A percentile compares a stretch with the other conserved stretches of the same genome.
These are phyloP conservation scores for Articulospora tetracladia DNA, from an alignment of 495 filamentous ascomycete species.

Conservation along the genomic window DNA sequence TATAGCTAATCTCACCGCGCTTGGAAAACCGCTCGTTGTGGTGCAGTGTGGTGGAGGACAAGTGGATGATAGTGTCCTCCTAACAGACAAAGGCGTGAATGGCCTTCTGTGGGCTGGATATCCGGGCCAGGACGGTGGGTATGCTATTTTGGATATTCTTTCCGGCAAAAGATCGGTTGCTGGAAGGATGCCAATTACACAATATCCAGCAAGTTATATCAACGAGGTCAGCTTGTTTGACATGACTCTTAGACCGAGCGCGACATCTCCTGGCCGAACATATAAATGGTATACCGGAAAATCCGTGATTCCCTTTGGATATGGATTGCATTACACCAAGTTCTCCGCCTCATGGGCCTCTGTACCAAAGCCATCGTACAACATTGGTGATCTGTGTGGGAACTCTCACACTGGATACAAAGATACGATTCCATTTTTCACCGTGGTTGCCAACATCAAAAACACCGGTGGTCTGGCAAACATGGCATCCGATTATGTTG, in stretches of 20 bases:
- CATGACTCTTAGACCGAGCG: slow-evolving; percentile 48
- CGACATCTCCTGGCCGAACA: slow-evolving; percentile 33
- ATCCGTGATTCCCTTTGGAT: slow-evolving; percentile 52
- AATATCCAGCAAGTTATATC: slow-evolving; percentile 53
- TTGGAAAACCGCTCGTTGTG: slow-evolving; percentile 53
- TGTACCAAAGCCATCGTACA: slow-evolving; percentile 28
- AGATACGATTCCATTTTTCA: slow-evolving; percentile 37
- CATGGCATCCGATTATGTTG: slow-evolving; percentile 53
- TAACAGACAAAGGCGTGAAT: slow-evolving; percentile 56
- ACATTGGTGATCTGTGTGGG: slow-evolving; percentile 27
- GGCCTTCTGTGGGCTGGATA: slow-evolving; percentile 58
- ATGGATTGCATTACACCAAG: slow-evolving; percentile 50
- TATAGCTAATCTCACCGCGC: slow-evolving; percentile 42
- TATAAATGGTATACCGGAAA: slow-evolving; percentile 59
- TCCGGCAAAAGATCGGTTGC: slow-evolving; percentile 40
- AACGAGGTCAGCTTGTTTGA: slow-evolving; percentile 50
- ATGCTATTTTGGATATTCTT: slow-evolving; percentile 53
- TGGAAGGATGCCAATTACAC: slow-evolving; percentile 52
- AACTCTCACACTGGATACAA: not conserved
- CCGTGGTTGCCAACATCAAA: slow-evolving; percentile 35
- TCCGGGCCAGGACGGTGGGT: slow-evolving; percentile 58
- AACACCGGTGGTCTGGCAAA: slow-evolving; percentile 46
- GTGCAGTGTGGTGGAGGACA: slow-evolving; percentile 48
- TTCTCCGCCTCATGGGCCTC: slow-evolving; percentile 35
- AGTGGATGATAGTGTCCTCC: slow-evolving; percentile 33